Evolutionary conservation across 805 yeast genomes (phyloP), one percentile per base, ranked within the genome.

Genomic region (Schwanniomyces occidentalis): DNA sequence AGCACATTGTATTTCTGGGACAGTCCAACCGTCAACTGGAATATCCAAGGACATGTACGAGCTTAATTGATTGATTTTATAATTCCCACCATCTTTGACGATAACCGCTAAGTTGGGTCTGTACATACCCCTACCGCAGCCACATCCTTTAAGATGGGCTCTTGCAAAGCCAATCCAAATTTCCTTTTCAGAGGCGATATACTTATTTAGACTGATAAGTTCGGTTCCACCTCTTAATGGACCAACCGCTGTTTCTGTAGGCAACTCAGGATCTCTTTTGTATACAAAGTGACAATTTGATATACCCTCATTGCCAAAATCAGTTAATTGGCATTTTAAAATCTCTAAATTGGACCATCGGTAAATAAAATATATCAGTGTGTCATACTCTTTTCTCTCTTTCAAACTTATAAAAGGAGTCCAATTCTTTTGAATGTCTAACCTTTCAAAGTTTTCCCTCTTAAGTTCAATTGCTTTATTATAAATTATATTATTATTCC

Each of bases 91-190:
- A 23, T 39, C 43, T 37, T 37, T 46, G 13, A 41, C 43, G 5
- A 52, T 38, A 4, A 63, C 51, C 32, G 65, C 58, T 38, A 73
- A 44, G 32, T 65, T 63, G 3, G 78, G 77, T 35, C 78, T 56
- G 43, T 72, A 70, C 47, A 69, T 58, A 14, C 57, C 56, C 14
- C 46, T 49, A 8, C 74, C 71, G 50, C 77, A 72, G 0, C 74
- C 73, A 50, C 76, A 71, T 9, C 53, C 40, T 34, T 56, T 54
- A 13, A 71, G 39, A 41, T 68, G 73, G 4, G 74, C 65, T 41
- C 74, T 59, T 3, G 71, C 71, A 48, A 72, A 69, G 1, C 74
- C 75, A 18, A 71, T 52, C 71, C 75, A 73, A 34, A 73, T 53
- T 40, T 71, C 72, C 24, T 69, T 46, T 15, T 52, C 55, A 2